Evolutionary conservation across 768 basidiomycete species (phyloP).

Genomic region (Podaxis mareebaensis): DNA sequence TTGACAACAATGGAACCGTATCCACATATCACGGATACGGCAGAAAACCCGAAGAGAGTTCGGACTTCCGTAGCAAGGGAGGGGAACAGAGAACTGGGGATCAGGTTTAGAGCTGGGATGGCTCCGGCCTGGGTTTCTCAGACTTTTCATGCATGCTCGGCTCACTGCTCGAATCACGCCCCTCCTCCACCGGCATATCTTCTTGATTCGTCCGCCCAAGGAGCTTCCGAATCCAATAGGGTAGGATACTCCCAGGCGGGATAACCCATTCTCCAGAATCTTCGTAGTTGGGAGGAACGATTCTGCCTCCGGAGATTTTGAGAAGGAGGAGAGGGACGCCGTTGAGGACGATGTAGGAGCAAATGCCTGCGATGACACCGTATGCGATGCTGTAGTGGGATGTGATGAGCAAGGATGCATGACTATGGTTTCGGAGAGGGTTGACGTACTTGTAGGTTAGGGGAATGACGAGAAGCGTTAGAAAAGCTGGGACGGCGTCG

Average conservation of each 20-base stretch:
- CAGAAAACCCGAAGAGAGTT: not conserved
- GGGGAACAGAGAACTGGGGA: not conserved
- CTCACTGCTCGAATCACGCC: not conserved
- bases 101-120: not conserved
- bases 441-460: conserved; percentile 65
- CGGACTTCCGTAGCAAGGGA: not conserved
- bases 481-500: conserved; percentile 84
- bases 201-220: conserved; percentile 3
- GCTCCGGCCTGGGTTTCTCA: not conserved
- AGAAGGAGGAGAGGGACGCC: conserved; percentile 60
- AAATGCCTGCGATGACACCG: conserved; percentile 81
- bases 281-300: conserved; percentile 66
- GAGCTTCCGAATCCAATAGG: conserved; percentile 62
- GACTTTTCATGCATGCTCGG: conserved; percentile 6
- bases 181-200: not conserved
- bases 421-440: not conserved
- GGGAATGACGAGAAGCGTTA: conserved; percentile 79
- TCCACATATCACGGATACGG: not conserved
- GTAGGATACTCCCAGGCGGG: conserved; percentile 70
- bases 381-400: conserved; percentile 69
- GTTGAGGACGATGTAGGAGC: conserved; percentile 73
- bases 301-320: conserved; percentile 55
- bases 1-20: not conserved
- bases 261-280: conserved; percentile 68
- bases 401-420: not conserved